These are phyloP conservation scores for Paxillus ammoniavirescens DNA, from an alignment of 768 basidiomycete genomes.

Conservation along the genomic window DNA sequence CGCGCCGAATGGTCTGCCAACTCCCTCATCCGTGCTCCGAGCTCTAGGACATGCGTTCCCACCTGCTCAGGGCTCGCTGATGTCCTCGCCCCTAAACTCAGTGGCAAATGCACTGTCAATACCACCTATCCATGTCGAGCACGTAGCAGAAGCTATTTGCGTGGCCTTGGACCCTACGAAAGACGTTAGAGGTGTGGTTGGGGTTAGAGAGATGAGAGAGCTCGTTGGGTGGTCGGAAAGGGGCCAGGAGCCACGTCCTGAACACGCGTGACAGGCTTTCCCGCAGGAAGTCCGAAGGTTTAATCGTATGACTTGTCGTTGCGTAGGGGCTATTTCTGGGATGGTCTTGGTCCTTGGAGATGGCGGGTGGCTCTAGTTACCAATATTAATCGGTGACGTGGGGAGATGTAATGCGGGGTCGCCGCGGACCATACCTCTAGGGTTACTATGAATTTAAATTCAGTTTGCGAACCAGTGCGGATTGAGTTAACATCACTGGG, in stretches of 20 bases:
- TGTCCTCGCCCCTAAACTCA: slow-evolving; percentile 54
- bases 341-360: slow-evolving; percentile 20
- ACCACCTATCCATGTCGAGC: slow-evolving; percentile 94
- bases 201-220: slow-evolving; percentile 70
- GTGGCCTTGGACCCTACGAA: slow-evolving; percentile 51
- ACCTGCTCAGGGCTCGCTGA: slow-evolving; percentile 29
- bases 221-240: slow-evolving; percentile 65
- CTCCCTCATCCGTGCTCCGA: slow-evolving; percentile 64
- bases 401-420: slow-evolving; percentile 7
- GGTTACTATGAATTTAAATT: neutral
- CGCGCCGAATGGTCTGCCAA: slow-evolving; percentile 54
- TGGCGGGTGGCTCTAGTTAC: slow-evolving; percentile 8
- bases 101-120: slow-evolving; percentile 79
- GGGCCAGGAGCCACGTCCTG: slow-evolving; percentile 21
- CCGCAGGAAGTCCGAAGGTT: slow-evolving; percentile 4
- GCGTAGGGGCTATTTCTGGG: slow-evolving; percentile 14
- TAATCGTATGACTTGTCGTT: slow-evolving; percentile 8
- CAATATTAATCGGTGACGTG: slow-evolving; percentile 18
- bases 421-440: slow-evolving; percentile 6
- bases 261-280: slow-evolving; percentile 9
- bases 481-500: neutral
- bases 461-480: slow-evolving; percentile 12
- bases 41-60: slow-evolving; percentile 42
- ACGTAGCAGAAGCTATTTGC: slow-evolving; percentile 84
- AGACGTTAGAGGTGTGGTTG: slow-evolving; percentile 62